Evolutionary conservation across 1,284 basidiomycete genomes (phyloP).

Genomic region (Papiliotrema nemorosa): DNA sequence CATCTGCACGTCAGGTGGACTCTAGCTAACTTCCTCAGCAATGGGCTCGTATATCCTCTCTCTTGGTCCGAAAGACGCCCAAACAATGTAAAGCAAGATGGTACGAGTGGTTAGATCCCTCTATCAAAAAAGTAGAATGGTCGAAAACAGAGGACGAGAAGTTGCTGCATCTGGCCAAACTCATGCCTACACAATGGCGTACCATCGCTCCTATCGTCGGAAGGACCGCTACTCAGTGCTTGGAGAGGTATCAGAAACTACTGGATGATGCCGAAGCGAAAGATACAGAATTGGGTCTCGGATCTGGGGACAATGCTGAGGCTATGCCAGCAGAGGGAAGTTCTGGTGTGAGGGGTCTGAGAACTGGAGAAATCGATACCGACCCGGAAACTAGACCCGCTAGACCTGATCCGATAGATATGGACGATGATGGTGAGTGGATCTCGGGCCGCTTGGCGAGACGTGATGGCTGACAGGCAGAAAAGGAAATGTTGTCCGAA

Average conservation of each 20-base stretch:
- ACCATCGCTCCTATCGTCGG: conserved; percentile 99
- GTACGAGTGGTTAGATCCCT: conserved; percentile 99
- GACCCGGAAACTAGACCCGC: conserved; percentile 99
- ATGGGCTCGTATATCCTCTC: conserved; percentile 95
- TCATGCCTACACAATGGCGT: conserved; percentile 99
- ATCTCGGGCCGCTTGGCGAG: conserved; percentile 1
- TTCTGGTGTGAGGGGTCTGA: conserved; percentile 72
- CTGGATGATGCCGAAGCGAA: conserved; percentile 95
- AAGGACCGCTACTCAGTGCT: conserved; percentile 95
- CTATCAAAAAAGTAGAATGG: conserved; percentile 99
- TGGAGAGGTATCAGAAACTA: conserved; percentile 97
- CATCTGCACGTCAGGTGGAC: not conserved
- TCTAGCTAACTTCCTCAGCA: conserved; percentile 29
- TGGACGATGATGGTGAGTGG: conserved; percentile 90
- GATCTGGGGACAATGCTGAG: conserved; percentile 71
- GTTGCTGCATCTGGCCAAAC: conserved; percentile 91
- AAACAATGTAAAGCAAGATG: conserved; percentile 98
- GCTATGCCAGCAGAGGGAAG: conserved; percentile 70
- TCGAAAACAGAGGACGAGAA: conserved; percentile 99
- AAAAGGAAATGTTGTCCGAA: conserved; percentile 99
- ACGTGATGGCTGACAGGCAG: conserved; percentile 49
- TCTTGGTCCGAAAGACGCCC: conserved; percentile 96
- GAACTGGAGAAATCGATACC: conserved; percentile 97
- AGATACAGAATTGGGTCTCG: conserved; percentile 85
- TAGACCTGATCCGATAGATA: conserved; percentile 97